Base-by-base conservation (phyloP, 768 basidiomycete species). In the Dioszegia aurantiaca region DNA sequence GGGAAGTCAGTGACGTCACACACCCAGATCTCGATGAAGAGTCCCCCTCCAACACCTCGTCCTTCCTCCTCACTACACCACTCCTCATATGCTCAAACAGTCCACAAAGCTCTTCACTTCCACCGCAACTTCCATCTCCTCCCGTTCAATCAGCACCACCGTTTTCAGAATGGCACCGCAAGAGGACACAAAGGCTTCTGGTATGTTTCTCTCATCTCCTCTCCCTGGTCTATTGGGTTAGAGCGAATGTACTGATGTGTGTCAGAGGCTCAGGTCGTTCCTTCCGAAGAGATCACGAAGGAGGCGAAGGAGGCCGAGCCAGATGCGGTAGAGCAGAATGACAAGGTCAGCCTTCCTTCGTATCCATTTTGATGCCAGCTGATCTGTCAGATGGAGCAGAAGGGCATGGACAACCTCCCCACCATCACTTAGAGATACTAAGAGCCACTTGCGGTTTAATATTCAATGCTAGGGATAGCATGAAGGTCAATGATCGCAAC, bases 261-360 rank as follows among this genome's bases (percentile, higher is more conserved):
- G n/a, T 37, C 28, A 43, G 44, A 47, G 31, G 45, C 42, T 9
- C 33, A 59, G 39, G 42, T 54, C 43, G 55, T 62, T 23, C 64
- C 70, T 17, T 41, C 68, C 3, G 70, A 72, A 58, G 52, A 63
- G 45, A 62, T 72, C 44, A 59, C 70, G 16, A 54, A 61, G 24
- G 63, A 65, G 43, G 70, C 68, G 17, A 68, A 61, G 55, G 48
- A 65, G 45, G 60, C 59, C 27, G 70, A 72, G 36, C 70, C 70
- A 23, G 70, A 72, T 64, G 70, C 70, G 41, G 70, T 21, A 14
- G 68, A 72, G 47, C 44, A 56, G 26, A 59, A 57, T 27, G 47
- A 65, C 39, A 57, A 72, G 65, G 70, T 72, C 56, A 53, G 70
- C 63, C n/a, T n/a, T n/a, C n/a, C n/a, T n/a, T n/a, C n/a, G n/a